Evolutionary conservation across 441 rosid species (phyloP).

Genomic region (Omphalea diandra): DNA sequence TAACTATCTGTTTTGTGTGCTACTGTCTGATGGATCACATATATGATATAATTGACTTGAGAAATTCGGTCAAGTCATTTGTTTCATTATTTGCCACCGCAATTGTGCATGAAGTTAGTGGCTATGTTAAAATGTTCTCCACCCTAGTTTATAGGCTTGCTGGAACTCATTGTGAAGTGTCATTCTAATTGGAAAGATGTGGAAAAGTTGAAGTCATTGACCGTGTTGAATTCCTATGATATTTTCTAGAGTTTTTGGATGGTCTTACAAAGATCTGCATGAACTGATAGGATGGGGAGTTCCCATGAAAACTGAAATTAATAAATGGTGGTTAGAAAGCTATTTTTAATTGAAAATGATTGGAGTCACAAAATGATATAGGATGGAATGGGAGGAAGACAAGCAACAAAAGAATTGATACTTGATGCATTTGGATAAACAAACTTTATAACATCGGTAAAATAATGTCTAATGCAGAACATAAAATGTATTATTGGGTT

Average conservation of each 20-base stretch:
- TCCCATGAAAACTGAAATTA: background rate
- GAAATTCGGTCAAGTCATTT: background rate
- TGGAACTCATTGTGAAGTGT: background rate
- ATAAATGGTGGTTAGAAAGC: background rate
- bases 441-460: background rate
- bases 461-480: background rate
- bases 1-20: background rate
- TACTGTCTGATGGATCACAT: background rate
- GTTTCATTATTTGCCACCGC: background rate
- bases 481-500: background rate
- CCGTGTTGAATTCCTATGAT: background rate
- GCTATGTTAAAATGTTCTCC: background rate
- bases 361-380: background rate
- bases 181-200: background rate
- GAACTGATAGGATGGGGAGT: constrained; percentile 2
- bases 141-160: background rate
- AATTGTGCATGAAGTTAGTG: background rate
- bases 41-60: background rate
- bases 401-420: background rate
- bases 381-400: background rate
- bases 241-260: background rate
- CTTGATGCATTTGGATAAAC: background rate
- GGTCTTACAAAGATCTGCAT: background rate
- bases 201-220: too few species aligned
- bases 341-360: background rate